Evolutionary conservation across 495 filamentous ascomycete genomes (phyloP).

Genomic region (Trichoderma virens): DNA sequence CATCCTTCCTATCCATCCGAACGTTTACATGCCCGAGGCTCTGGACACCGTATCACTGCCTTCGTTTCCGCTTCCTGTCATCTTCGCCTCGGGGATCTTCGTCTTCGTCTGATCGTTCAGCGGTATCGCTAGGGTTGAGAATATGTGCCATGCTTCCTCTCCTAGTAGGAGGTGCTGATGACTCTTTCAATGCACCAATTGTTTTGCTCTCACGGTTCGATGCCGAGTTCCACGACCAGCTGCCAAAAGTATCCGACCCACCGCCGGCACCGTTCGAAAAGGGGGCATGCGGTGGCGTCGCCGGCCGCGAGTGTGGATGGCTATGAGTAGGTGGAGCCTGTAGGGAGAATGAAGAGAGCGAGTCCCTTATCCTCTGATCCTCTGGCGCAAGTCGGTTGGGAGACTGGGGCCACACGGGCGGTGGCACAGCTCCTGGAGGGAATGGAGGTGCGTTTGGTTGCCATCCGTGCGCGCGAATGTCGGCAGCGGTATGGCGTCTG

Average conservation of each 20-base stretch:
- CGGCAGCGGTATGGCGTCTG: slow-evolving; percentile 88
- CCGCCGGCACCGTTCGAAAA: slow-evolving; percentile 15
- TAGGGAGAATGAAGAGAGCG: slow-evolving; percentile 76
- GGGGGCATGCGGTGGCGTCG: slow-evolving; percentile 50
- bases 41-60: slow-evolving; percentile 32
- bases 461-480: slow-evolving; percentile 90
- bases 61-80: slow-evolving; percentile 74
- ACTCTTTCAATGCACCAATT: slow-evolving; percentile 37
- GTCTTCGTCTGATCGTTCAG: slow-evolving; percentile 38
- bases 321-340: slow-evolving; percentile 27
- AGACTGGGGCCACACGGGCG: slow-evolving; percentile 77
- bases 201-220: slow-evolving; percentile 35
- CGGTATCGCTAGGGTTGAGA: slow-evolving; percentile 59
- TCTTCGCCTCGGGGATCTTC: slow-evolving; percentile 38
- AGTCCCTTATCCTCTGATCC: slow-evolving; percentile 75
- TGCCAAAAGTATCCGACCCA: slow-evolving; percentile 41
- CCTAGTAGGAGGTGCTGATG: slow-evolving; percentile 48
- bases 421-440: slow-evolving; percentile 52
- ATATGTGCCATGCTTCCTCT: slow-evolving; percentile 55
- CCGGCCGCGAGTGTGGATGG: slow-evolving; percentile 54
- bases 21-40: background rate
- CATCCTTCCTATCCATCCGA: background rate
- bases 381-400: slow-evolving; percentile 59
- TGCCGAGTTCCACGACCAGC: slow-evolving; percentile 45
- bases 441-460: slow-evolving; percentile 31